Base-by-base conservation (phyloP, 352 stramenopile genomes). In the Phytophthora fragariae region DNA sequence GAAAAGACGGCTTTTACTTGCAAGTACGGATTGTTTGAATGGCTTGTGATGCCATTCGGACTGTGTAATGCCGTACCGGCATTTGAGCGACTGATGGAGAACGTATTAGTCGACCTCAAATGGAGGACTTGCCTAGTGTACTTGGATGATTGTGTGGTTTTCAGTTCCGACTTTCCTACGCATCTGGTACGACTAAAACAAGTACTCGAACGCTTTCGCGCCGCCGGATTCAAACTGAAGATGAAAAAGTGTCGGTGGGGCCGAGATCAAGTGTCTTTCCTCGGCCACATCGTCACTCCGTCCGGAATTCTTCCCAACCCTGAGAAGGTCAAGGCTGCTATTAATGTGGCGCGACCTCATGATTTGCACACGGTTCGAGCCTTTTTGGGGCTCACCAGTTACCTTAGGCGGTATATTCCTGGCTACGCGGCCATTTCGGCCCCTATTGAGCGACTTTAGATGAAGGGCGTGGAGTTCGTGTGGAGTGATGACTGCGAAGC, bases 51-150 rank as follows among this genome's bases (percentile, higher is more conserved):
- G 37, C 50, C 33, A 0, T 66, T 66, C 5, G 50, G 33, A 4
- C 9, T 60, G 0, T 68, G 61, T 7, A 60, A 68, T n/a, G 61
- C 61, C 3, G 61, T 39, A 12, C 33, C 33, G 33, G 33, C 33
- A 1, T 39, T 68, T 0, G 35, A 62, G 35, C 61, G 0, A 39
- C 24, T 68, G 4, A 62, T 68, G 61, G 61, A 68, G 7, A 68
- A n/a, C 1, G 49, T 68, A 0, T 2, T 61, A 3, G 21, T 63
- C 17, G 57, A 54, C 12, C 19, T 63, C 3, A 63, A 63, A 39
- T 53, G 57, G 57, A 10, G 58, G 1, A 27, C 50, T 5, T 68
- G n/a, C n/a, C n/a, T n/a, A n/a, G n/a, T n/a, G n/a, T n/a, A n/a
- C n/a, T n/a, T n/a, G n/a, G n/a, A n/a, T n/a, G n/a, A n/a, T n/a